Evolutionary conservation across 2,329 filamentous ascomycete genomes (phyloP), one percentile per base, ranked within the genome.

Genomic region (Xylariaceae sp.): DNA sequence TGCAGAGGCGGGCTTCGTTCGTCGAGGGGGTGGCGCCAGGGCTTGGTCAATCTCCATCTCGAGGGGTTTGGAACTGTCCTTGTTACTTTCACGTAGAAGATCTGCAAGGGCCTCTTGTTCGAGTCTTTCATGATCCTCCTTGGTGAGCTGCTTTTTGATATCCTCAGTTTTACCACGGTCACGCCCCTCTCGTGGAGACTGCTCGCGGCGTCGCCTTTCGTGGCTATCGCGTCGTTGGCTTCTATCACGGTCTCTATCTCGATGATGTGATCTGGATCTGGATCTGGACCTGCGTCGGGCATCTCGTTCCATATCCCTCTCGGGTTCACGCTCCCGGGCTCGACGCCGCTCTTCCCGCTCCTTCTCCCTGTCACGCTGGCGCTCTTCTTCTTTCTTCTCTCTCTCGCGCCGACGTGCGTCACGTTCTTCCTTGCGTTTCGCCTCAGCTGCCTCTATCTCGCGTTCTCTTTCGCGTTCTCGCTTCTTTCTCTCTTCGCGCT

Each of bases 21-120:
- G 81, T 76, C 70, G 77, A 2, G 82, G 84, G 1, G 84, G 84
- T 3, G 84, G 84, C 2, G 78, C 80, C 23, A 87, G 73, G 12
- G 80, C 78, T 46, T 81, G 76, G 57, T 86, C 84, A 34, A 86
- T 74, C 62, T 87, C 84, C 41, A 84, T 67, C 64, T 86, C 84
- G 6, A 78, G 80, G 52, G 80, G 77, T 57, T 81, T 79, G 2
- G 75, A 73, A 3, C 75, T 70, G 23, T 76, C 74, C 39, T 79
- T 78, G 50, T 79, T 83, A 70, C 83, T 86, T 65, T 86, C 84
- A n/a, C 84, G 78, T 11, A 87, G 70, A 12, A 87, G 76, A 58
- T 87, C 81, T 17, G 80, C 82, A 56, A 87, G 72, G 1, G 84
- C 84, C 62, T 85, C 82, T 64, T 81, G 79, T 64, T 87, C 84